Base-by-base conservation (phyloP, 176 grass and related monocot species). In the Alopecurus myosuroides region DNA sequence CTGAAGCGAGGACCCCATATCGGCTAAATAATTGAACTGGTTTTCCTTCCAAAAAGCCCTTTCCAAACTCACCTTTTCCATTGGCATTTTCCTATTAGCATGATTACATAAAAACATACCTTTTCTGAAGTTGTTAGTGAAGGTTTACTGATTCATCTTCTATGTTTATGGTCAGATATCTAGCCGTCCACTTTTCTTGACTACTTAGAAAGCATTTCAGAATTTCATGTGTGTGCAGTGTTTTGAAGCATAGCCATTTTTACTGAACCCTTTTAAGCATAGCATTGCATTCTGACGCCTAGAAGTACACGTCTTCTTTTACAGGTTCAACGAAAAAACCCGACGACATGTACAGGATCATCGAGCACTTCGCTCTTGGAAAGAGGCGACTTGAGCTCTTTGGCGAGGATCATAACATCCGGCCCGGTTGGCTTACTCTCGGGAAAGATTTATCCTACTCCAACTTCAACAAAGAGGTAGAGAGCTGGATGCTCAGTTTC, bases 311-410 rank as follows among this genome's bases (percentile, higher is more conserved):
- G 70, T 34, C 20, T 71, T 72, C 6, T 89, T 53, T 41, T 78
- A 40, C 84, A 94, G 93, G 93, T 40, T 99, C 89, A 78, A 96
- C 97, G 36, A 99, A 96, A 72, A 99, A 99, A 71, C 93, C 97
- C 29, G 97, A 99, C 7, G 97, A 98, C 49, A 95, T 98, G 93
- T 99, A 99, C 67, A 91, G 88, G 72, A 99, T 99, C 63, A 96
- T 99, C 49, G 97, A 98, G 87, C 97, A 95, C 91, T 98, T 98
- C 85, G 93, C 96, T 82, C 92, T 98, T 72, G 96, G 96, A 60
- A 95, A 87, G 69, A 92, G 96, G 58, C 82, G 93, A 13, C 89
- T 98, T 78, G 96, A 98, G 49, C 90, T 98, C 56, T 98, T 98
- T 78, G 96, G 96, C 15, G 96, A 95, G 85, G 96, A 98, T 81